These are phyloP conservation scores for Sanghuangporus baumii DNA, from an alignment of 1,284 basidiomycete species.

Conservation along the genomic window DNA sequence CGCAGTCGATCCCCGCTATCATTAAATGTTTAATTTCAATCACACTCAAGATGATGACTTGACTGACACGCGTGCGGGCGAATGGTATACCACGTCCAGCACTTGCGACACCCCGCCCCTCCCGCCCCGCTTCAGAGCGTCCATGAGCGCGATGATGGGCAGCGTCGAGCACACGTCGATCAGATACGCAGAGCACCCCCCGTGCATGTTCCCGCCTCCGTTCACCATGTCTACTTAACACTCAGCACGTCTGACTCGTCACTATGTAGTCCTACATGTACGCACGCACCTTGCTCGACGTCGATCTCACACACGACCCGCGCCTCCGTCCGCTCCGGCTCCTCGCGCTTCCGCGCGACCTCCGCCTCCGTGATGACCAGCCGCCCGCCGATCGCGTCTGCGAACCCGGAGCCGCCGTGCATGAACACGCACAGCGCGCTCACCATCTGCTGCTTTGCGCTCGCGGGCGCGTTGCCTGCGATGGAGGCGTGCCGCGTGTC, in stretches of 20 bases:
- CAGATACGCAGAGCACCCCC: constrained; percentile 40
- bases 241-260: not conserved
- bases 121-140: constrained; percentile 23
- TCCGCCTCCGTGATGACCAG: constrained; percentile 39
- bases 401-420: constrained; percentile 29
- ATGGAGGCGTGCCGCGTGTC: constrained; percentile 21
- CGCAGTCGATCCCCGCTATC: constrained; percentile 40
- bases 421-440: constrained; percentile 33
- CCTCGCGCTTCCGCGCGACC: constrained; percentile 32
- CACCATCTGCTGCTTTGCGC: constrained; percentile 33
- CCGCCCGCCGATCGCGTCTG: constrained; percentile 26
- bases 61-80: constrained; percentile 44
- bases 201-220: constrained; percentile 34
- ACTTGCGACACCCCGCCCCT: constrained; percentile 36
- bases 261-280: not conserved
- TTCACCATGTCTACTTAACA: constrained; percentile 42
- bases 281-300: constrained; percentile 37
- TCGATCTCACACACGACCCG: constrained; percentile 39
- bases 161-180: constrained; percentile 48
- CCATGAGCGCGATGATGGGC: constrained; percentile 31
- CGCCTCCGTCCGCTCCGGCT: constrained; percentile 33
- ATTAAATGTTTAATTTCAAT: no score
- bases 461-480: constrained; percentile 37
- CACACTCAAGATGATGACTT: no score
- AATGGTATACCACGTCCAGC: constrained; percentile 46